Evolutionary conservation across 2,329 filamentous ascomycete species (phyloP), one percentile per base, ranked within the genome.

Genomic region (Aureobasidium sp.): DNA sequence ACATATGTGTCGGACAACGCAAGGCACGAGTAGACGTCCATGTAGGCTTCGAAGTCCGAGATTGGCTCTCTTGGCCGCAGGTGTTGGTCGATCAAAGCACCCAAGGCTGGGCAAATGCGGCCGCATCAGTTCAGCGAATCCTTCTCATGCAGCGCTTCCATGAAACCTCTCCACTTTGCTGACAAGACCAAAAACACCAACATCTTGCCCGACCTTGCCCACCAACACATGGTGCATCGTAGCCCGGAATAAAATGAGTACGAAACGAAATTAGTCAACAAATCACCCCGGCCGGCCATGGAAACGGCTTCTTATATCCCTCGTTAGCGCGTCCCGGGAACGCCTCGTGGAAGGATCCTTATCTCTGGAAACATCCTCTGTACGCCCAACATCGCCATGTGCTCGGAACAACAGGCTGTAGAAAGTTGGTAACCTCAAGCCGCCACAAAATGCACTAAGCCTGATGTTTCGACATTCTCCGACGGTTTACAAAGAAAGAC

Each of bases 271-370:
- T 59, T 59, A 42, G 57, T 59, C 57, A 59, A 59, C 36, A 6
- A 42, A 50, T 50, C 36, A 42, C 8, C 37, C 13, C 16, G n/a
- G 39, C 44, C 45, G 25, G 57, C 45, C 44, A 3, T 34, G 44
- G 27, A 59, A 59, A 59, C 57, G 57, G 45, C 57, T 59, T 50
- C 36, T 34, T 41, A 49, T 49, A 42, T 50, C 37, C 45, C 32
- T 42, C 57, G 44, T 27, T 59, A 41, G 45, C 57, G 44, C 44
- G 34, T 29, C 44, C 21, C 57, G 30, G 44, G 44, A 45, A 25
- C 57, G 57, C 45, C 57, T 59, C 57, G 44, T 49, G 34, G 36
- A 59, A 29, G 57, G n/a, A 49, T 59, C 57, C 57, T 59, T 59
- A 59, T 59, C 57, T 59, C 34, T 59, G 57, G 34, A 16, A 21